These are phyloP conservation scores for Aureobasidium namibiae DNA, from an alignment of 2,329 filamentous ascomycete species.

Conservation along the genomic window DNA sequence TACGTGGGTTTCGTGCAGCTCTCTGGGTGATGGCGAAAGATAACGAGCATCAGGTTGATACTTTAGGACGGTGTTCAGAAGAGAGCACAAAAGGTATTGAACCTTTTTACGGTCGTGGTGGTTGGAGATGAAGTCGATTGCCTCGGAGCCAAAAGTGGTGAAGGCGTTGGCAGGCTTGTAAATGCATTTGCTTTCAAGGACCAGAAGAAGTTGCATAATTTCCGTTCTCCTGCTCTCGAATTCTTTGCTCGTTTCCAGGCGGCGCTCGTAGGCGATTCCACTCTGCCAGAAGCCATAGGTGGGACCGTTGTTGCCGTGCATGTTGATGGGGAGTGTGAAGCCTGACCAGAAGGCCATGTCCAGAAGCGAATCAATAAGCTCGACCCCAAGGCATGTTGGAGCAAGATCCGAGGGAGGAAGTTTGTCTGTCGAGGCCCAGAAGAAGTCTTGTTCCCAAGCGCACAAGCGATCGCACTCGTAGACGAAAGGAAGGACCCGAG, in stretches of 20 bases:
- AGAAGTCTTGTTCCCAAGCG: constrained; percentile 85
- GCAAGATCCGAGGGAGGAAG: background rate
- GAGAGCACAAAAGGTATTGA: constrained; percentile 58
- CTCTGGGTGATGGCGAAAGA: constrained; percentile 15
- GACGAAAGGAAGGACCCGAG: constrained; percentile 78
- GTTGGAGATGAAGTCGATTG: constrained; percentile 14
- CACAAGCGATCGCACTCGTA: constrained; percentile 82
- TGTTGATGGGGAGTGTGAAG: constrained; percentile 63
- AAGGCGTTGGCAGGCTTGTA: constrained; percentile 63
- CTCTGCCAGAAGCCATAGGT: constrained; percentile 97
- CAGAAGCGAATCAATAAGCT: constrained; percentile 80
- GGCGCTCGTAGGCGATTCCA: constrained; percentile 88
- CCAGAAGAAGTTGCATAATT: constrained; percentile 75
- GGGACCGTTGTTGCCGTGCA: constrained; percentile 45
- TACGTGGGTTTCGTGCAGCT: constrained; percentile 16
- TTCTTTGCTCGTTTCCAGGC: constrained; percentile 81
- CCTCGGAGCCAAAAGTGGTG: constrained; percentile 7
- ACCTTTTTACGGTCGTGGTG: constrained; percentile 15
- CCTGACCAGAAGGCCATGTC: constrained; percentile 88
- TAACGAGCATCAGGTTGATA: constrained; percentile 90
- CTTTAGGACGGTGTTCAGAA: constrained; percentile 90
- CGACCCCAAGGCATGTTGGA: constrained; percentile 52
- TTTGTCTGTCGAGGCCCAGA: constrained; percentile 52
- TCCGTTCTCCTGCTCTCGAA: constrained; percentile 90
- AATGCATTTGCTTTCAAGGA: constrained; percentile 83